Conservation (phyloP, 202 grass and related monocot species). For the Digitaria exilis region DNA sequence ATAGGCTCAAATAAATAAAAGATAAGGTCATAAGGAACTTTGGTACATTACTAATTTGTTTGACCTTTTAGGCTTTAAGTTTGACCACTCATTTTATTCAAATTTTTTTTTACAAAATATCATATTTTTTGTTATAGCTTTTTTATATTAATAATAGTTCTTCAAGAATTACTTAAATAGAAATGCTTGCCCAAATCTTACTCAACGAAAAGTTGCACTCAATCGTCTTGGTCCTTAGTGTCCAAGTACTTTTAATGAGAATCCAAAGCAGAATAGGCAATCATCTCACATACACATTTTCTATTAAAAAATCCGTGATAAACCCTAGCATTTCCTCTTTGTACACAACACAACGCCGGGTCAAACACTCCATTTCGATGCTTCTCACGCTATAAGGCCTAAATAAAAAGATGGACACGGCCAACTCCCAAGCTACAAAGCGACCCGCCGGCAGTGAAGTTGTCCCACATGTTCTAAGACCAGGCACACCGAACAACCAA, state of each 20-base stretch:
- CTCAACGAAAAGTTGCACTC: background rate
- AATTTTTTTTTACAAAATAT: too few species aligned
- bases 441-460: conserved; percentile 4
- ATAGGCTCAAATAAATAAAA: background rate
- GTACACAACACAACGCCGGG: background rate
- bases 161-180: too few species aligned
- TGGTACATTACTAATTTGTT: too few species aligned
- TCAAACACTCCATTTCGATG: conserved; percentile 10
- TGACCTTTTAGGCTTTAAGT: too few species aligned
- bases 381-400: background rate
- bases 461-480: background rate
- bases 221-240: background rate
- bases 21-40: background rate
- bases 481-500: background rate
- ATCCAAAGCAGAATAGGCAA: conserved; percentile 4
- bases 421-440: conserved; percentile 1
- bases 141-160: too few species aligned
- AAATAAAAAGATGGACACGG: background rate
- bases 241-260: background rate
- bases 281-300: background rate
- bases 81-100: too few species aligned
- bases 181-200: conserved; percentile 15
- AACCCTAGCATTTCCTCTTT: background rate
- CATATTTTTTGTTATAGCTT: too few species aligned
- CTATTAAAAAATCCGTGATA: background rate